phyloP scores from a whole-genome alignment of 2,329 filamentous ascomycete genomes.

The Venturia carpophila region DNA sequence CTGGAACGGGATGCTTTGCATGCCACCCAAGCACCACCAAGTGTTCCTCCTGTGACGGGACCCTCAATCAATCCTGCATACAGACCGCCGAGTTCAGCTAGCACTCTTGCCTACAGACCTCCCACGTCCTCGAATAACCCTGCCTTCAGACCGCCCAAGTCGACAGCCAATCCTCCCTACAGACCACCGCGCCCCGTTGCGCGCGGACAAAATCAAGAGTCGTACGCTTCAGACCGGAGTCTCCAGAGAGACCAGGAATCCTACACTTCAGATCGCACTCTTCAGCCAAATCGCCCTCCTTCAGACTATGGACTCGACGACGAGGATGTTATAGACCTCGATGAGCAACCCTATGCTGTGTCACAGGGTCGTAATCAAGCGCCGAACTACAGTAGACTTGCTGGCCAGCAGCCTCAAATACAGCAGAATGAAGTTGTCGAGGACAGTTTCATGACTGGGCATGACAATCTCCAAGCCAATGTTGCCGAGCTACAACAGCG shows the following conservation, averaged over 20 bases:
- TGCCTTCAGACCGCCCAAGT: not conserved
- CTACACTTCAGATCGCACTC: not conserved
- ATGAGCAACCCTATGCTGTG: slow-evolving; percentile 15
- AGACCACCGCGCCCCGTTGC: slow-evolving; percentile 7
- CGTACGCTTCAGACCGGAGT: not conserved
- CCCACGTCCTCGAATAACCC: not conserved
- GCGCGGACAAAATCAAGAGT: not conserved
- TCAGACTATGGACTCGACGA: slow-evolving; percentile 18
- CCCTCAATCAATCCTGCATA: not conserved
- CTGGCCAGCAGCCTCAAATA: slow-evolving; percentile 12
- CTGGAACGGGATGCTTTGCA: slow-evolving; percentile 38
- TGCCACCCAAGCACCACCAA: not conserved
- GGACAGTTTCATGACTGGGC: slow-evolving; percentile 24
- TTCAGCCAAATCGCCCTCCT: slow-evolving; percentile 9
- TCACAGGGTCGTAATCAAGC: not conserved
- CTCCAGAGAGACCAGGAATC: slow-evolving; percentile 7
- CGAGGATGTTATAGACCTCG: slow-evolving; percentile 20
- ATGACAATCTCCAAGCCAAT: slow-evolving; percentile 19
- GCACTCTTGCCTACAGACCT: not conserved
- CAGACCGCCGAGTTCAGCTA: not conserved
- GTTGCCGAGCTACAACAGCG: slow-evolving; percentile 34
- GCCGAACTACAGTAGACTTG: not conserved
- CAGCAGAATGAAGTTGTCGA: slow-evolving; percentile 16
- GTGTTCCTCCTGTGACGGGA: not conserved
- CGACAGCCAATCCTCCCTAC: slow-evolving; percentile 3